A percentile compares a stretch with the other conserved stretches of the same genome.
phyloP scores from a whole-genome alignment of 192 early-diverging fungal species.

The Backusella mclennaniae region DNA sequence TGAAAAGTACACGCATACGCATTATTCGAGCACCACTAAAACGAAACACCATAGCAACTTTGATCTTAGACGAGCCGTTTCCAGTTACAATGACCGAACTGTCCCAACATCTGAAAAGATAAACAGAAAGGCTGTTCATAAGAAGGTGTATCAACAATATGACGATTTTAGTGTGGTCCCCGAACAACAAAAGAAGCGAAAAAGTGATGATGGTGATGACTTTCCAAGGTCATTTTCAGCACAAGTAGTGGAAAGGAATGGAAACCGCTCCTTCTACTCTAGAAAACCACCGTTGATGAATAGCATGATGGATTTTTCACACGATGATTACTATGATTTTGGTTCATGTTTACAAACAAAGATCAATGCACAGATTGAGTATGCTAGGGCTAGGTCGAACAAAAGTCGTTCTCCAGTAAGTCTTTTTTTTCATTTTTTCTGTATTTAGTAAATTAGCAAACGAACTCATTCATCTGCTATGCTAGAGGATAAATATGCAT shows the following conservation, averaged over 20 bases:
- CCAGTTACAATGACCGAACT: background rate
- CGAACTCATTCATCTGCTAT: background rate
- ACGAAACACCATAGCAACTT: background rate
- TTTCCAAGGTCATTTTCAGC: background rate
- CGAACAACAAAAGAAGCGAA: background rate
- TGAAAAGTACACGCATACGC: background rate
- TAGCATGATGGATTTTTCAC: background rate
- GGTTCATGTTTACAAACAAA: conserved; percentile 5
- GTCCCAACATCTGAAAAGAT: background rate
- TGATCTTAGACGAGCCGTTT: background rate
- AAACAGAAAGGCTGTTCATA: background rate
- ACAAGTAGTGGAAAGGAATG: background rate
- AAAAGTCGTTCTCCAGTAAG: background rate
- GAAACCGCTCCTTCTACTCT: background rate
- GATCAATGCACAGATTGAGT: background rate
- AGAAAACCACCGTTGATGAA: background rate
- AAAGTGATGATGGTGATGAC: background rate
- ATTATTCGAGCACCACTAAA: background rate
- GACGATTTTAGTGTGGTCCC: background rate
- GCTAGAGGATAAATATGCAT: conserved; percentile 1
- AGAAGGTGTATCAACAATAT: background rate
- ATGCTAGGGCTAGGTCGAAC: background rate
- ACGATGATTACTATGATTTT: background rate
- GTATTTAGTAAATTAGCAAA: background rate
- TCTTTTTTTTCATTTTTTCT: background rate